Conservation (phyloP, 164 flowering plant species). For the Magnolia kwangsiensis region DNA sequence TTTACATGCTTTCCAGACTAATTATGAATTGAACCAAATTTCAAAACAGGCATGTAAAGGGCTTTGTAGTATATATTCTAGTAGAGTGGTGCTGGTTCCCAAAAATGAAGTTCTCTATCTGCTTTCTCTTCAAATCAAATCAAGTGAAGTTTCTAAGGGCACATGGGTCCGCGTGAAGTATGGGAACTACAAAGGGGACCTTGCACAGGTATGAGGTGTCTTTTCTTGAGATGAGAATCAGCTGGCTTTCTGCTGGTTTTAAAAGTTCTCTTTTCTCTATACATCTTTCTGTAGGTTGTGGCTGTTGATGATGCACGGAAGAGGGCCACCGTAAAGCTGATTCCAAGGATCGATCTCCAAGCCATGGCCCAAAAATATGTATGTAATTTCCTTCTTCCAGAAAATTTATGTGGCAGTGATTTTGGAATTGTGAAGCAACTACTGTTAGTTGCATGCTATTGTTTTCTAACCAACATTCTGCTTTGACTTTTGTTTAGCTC, state of each 20-base stretch:
- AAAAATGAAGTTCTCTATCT: constrained; percentile 59
- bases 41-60: constrained; percentile 76
- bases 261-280: background rate
- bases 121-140: constrained; percentile 42
- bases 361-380: constrained; percentile 66
- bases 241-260: background rate
- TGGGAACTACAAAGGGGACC: constrained; percentile 91
- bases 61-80: constrained; percentile 46
- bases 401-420: background rate
- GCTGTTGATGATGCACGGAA: constrained; percentile 57
- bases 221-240: background rate
- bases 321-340: constrained; percentile 70
- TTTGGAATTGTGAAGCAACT: background rate
- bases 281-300: constrained; percentile 49
- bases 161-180: constrained; percentile 82
- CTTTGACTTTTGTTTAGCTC: background rate
- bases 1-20: background rate
- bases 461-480: background rate
- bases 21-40: background rate
- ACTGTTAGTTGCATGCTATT: background rate
- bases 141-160: constrained; percentile 42
- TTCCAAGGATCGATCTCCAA: constrained; percentile 83
- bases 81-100: constrained; percentile 47
- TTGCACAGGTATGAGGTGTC: constrained; percentile 60
- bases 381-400: constrained; percentile 12